Evolutionary conservation across 1,284 basidiomycete genomes (phyloP).

Genomic region (Trichosporon asahii): DNA sequence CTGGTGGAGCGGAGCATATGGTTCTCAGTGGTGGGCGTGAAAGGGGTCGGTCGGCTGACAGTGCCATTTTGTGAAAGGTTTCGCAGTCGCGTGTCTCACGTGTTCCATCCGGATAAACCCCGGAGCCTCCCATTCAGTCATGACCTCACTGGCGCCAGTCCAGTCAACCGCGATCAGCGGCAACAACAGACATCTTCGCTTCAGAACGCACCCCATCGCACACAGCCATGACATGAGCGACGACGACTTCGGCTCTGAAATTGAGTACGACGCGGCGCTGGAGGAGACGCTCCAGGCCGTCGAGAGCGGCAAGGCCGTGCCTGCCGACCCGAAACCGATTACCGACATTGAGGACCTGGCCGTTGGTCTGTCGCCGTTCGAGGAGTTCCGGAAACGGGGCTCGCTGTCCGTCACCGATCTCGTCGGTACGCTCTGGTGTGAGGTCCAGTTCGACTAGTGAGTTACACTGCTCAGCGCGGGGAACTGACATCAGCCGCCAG

Average conservation of each 20-base stretch:
- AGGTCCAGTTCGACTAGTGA: slow-evolving; percentile 52
- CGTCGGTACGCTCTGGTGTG: slow-evolving; percentile 56
- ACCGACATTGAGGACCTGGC: slow-evolving; percentile 31
- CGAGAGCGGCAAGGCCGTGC: slow-evolving; percentile 16
- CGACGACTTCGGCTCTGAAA: slow-evolving; percentile 34
- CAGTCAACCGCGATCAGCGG: not conserved
- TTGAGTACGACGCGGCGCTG: slow-evolving; percentile 33
- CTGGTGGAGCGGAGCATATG: too few species aligned
- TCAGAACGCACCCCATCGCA: not conserved
- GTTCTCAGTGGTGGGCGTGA: not conserved
- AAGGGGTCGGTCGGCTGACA: not conserved
- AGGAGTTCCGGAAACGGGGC: slow-evolving; percentile 40
- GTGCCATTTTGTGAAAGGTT: not conserved
- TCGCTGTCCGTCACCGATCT: slow-evolving; percentile 56
- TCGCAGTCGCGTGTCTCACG: not conserved
- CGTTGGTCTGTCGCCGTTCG: slow-evolving; percentile 29
- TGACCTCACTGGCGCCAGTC: not conserved
- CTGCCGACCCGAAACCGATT: not conserved
- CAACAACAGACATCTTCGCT: not conserved
- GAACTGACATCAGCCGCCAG: slow-evolving; percentile 35
- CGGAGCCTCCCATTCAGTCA: not conserved
- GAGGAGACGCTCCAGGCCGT: slow-evolving; percentile 29
- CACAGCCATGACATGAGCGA: slow-evolving; percentile 12
- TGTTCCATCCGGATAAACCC: not conserved
- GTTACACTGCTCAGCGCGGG: not conserved